Evolutionary conservation across 1,139 yeast species (phyloP), one percentile per base, ranked within the genome.

Genomic region (Geotrichum klebahnii): DNA sequence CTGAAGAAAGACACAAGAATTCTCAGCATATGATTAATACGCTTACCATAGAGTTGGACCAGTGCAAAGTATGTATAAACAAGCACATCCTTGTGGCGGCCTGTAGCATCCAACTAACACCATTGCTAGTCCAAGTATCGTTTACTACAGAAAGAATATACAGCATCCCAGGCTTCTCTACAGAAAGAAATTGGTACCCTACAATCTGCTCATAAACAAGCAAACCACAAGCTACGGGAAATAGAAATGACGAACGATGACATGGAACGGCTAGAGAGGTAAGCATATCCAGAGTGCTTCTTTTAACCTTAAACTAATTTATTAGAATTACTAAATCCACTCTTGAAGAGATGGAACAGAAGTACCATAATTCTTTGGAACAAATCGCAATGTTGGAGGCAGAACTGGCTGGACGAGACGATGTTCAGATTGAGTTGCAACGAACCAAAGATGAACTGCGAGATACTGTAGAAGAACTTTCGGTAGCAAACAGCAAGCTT

Each of bases 181-280:
- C 61, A 58, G 46, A 56, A 60, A 31, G 69, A 66, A 51, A 58
- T 64, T 17, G 53, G 53, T 3, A 43, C 63, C 12, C 54, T 66
- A 32, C 56, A 61, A 36, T 59, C 59, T 20, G 66, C 67, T 1
- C 65, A 62, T 40, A 56, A 54, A 31, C 56, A 55, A 29, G 65
- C 65, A 5, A 61, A 56, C 39, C 51, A 56, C 16, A 57, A 61
- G 36, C 58, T 69, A n/a, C 56, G 68, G n/a, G 72, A 69, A 34
- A 66, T 67, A 8, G 73, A 69, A 53, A 64, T 66, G 61, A 66
- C 61, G 31, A 68, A 68, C 49, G 73, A 69, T 52, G 70, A 68
- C 48, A 64, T 69, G 64, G 73, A 69, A 53, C 61, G 66, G 17
- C 46, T 26, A 17, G 48, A 38, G 26, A 35, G 43, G 46, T 36